A percentile compares a stretch with the other conserved stretches of the same genome.
Conservation (phyloP, 31 red algal genomes). For the Endocladia muricata region DNA sequence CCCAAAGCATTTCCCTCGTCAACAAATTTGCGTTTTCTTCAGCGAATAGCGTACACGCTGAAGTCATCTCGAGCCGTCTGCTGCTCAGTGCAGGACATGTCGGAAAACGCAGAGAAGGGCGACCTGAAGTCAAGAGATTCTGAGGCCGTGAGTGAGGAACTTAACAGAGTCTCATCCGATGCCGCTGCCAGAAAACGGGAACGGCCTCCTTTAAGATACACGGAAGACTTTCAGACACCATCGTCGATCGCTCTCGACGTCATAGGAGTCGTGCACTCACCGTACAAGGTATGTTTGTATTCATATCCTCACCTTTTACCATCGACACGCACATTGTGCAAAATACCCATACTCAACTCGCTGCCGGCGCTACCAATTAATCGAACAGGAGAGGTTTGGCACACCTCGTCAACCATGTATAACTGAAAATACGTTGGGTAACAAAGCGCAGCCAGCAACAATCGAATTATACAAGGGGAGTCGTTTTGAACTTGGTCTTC, state of each 20-base stretch:
- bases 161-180: background rate
- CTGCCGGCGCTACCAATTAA: background rate
- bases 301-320: background rate
- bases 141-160: too few relatives aligned
- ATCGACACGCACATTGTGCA: background rate
- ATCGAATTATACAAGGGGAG: conserved; percentile 41
- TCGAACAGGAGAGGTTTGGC: conserved; percentile 61
- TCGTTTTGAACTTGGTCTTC: conserved; percentile 33
- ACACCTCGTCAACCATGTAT: conserved; percentile 72
- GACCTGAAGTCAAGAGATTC: too few relatives aligned
- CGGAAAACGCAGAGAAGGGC: too few relatives aligned
- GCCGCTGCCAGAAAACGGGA: conserved; percentile 33
- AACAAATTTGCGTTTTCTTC: too few relatives aligned
- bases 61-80: too few relatives aligned
- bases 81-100: too few relatives aligned
- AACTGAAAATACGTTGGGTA: conserved; percentile 50
- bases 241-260: conserved; percentile 20
- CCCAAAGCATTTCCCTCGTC: too few relatives aligned
- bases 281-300: conserved; percentile 56
- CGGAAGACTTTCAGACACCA: conserved; percentile 44
- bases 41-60: too few relatives aligned
- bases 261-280: conserved; percentile 68
- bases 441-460: conserved; percentile 42
- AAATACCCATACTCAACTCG: background rate
- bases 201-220: conserved; percentile 57